phyloP scores from a whole-genome alignment of 129 eudicot species.

The Flaveria linearis region DNA sequence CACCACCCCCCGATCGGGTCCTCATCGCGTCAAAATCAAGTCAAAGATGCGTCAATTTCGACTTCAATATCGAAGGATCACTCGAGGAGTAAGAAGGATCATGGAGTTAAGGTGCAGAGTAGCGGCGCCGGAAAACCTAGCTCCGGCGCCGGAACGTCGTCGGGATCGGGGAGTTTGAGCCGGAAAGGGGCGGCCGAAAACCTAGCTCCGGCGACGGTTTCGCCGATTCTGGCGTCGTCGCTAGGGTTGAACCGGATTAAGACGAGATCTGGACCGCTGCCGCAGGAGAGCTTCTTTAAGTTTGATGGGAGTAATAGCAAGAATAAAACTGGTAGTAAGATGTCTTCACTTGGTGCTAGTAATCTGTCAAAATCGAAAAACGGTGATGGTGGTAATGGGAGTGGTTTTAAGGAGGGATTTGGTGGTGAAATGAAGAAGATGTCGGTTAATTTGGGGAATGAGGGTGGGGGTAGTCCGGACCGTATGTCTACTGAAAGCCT shows the following conservation, averaged over 20 bases:
- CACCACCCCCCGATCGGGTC: slow-evolving; percentile 30
- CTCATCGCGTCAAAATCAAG: slow-evolving; percentile 41
- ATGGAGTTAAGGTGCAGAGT: neutral
- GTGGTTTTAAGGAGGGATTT: slow-evolving; percentile 32
- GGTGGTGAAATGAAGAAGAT: slow-evolving; percentile 34
- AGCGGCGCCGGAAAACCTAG: slow-evolving; percentile 19
- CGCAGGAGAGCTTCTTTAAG: slow-evolving; percentile 95
- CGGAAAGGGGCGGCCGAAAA: slow-evolving; percentile 36
- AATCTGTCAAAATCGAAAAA: slow-evolving; percentile 57
- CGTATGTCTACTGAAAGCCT: slow-evolving; percentile 51
- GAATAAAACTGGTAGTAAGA: slow-evolving; percentile 16
- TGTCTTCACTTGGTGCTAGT: slow-evolving; percentile 67
- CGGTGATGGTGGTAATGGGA: slow-evolving; percentile 8
- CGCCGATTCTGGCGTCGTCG: slow-evolving; percentile 87
- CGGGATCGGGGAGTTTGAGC: slow-evolving; percentile 34
- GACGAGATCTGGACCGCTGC: slow-evolving; percentile 97
- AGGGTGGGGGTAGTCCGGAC: slow-evolving; percentile 53
- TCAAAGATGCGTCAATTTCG: slow-evolving; percentile 36
- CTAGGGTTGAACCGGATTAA: slow-evolving; percentile 89
- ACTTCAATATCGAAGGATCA: slow-evolving; percentile 11
- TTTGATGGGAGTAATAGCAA: slow-evolving; percentile 35
- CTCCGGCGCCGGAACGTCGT: neutral
- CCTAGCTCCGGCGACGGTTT: slow-evolving; percentile 46
- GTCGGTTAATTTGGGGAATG: slow-evolving; percentile 32
- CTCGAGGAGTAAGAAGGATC: slow-evolving; percentile 31